Percentiles rank a stretch among this genome's conserved stretches.
phyloP scores from a whole-genome alignment of 306 rosid species.

The Castanea sativa region DNA sequence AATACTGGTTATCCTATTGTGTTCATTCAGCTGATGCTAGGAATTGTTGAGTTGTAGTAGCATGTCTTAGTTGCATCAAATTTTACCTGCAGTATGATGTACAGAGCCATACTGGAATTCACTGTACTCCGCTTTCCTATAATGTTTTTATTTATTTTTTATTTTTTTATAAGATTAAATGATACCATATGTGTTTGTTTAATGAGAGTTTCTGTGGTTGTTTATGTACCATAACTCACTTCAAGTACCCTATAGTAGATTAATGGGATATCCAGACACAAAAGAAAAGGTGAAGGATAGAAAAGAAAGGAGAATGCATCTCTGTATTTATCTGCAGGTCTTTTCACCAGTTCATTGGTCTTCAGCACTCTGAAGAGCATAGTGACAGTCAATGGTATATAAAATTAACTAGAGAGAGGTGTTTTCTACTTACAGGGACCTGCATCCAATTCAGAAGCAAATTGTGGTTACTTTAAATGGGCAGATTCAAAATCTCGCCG shows the following conservation, averaged over 20 bases:
- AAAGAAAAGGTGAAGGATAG: not conserved
- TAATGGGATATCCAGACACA: not conserved
- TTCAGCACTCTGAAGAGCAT: not conserved
- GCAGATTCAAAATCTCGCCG: slow-evolving; percentile 77
- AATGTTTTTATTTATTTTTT: not conserved
- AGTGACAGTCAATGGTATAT: not conserved
- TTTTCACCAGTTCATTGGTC: not conserved
- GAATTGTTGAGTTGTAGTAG: not conserved
- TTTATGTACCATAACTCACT: not conserved
- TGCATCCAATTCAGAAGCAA: slow-evolving; percentile 85
- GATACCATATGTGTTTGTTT: not conserved
- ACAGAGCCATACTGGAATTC: not conserved
- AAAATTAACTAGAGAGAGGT: slow-evolving; percentile 6
- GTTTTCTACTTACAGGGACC: slow-evolving; percentile 65
- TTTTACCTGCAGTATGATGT: not conserved
- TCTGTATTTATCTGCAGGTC: too few species aligned
- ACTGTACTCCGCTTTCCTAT: not conserved
- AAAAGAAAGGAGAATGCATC: too few species aligned
- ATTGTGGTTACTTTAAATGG: slow-evolving; percentile 88
- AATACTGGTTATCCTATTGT: not conserved
- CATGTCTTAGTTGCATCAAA: not conserved
- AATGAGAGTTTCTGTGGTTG: not conserved
- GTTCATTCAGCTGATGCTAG: not conserved
- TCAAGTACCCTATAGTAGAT: not conserved
- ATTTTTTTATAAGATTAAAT: not conserved